Conservation (phyloP, 1,284 basidiomycete species). For the Fomitopsis schrenkii region DNA sequence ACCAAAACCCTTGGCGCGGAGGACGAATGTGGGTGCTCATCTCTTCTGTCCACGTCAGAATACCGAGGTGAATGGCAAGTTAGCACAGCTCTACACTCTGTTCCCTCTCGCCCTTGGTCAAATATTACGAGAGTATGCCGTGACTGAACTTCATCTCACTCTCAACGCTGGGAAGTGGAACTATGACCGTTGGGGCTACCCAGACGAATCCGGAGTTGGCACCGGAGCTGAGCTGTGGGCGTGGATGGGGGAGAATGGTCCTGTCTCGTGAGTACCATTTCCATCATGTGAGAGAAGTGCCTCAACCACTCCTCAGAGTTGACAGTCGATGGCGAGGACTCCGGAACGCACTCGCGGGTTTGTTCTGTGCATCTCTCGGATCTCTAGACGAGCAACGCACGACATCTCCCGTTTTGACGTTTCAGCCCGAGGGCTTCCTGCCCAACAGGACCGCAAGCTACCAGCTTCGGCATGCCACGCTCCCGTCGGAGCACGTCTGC, state of each 20-base stretch:
- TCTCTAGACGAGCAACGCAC: slow-evolving; percentile 70
- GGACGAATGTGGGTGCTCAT: slow-evolving; percentile 45
- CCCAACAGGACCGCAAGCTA: slow-evolving; percentile 49
- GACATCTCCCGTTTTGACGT: slow-evolving; percentile 57
- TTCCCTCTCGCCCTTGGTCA: slow-evolving; percentile 87
- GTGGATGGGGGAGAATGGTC: slow-evolving; percentile 70
- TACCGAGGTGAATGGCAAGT: neutral
- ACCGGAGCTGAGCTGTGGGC: slow-evolving; percentile 89
- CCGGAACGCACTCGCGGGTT: slow-evolving; percentile 84
- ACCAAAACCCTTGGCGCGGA: slow-evolving; percentile 44
- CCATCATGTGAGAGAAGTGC: neutral
- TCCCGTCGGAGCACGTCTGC: slow-evolving; percentile 85
- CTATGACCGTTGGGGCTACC: slow-evolving; percentile 82
- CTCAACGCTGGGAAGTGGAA: slow-evolving; percentile 92
- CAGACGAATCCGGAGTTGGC: slow-evolving; percentile 71
- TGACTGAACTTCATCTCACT: slow-evolving; percentile 83
- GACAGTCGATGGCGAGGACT: slow-evolving; percentile 82
- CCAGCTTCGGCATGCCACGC: slow-evolving; percentile 68
- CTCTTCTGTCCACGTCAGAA: neutral
- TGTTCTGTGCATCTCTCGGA: slow-evolving; percentile 93
- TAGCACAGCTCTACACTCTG: slow-evolving; percentile 78
- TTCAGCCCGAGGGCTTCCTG: slow-evolving; percentile 53
- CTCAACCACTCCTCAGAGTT: slow-evolving; percentile 37
- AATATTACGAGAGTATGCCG: slow-evolving; percentile 78
- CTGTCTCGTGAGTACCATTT: slow-evolving; percentile 40